Evolutionary conservation across 768 basidiomycete species (phyloP).

Genomic region (Boletus pseudo-olivaceus): DNA sequence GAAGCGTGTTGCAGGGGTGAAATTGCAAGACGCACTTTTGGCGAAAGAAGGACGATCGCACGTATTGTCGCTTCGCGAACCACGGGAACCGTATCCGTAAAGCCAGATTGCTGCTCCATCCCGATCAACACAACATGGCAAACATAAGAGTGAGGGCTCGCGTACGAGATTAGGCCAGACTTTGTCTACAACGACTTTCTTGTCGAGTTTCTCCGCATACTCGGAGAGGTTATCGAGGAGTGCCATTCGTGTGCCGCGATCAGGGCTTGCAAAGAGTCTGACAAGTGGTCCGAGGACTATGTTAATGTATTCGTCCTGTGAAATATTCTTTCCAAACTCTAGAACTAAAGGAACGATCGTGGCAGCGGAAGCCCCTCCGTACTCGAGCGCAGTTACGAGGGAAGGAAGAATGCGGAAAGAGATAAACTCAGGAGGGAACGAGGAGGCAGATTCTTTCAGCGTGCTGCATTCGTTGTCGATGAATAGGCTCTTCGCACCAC

Average conservation of each 20-base stretch:
- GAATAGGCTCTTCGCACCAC: not conserved
- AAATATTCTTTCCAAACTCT: slow-evolving; percentile 68
- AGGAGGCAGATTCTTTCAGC: slow-evolving; percentile 73
- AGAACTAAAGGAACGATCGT: slow-evolving; percentile 82
- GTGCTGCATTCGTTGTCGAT: slow-evolving; percentile 41
- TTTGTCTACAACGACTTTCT: slow-evolving; percentile 78
- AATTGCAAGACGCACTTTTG: slow-evolving; percentile 54
- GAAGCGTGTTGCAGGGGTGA: not conserved
- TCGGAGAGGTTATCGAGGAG: slow-evolving; percentile 81
- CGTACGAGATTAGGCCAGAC: slow-evolving; percentile 91
- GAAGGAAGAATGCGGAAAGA: slow-evolving; percentile 86
- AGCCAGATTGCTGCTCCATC: slow-evolving; percentile 79
- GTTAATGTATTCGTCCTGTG: slow-evolving; percentile 66
- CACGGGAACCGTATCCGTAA: slow-evolving; percentile 89
- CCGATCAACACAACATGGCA: not conserved
- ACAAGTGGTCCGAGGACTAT: slow-evolving; percentile 74
- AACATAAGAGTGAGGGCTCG: not conserved
- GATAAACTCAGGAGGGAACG: slow-evolving; percentile 84
- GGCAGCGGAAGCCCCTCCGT: slow-evolving; percentile 71
- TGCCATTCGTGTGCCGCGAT: slow-evolving; percentile 92
- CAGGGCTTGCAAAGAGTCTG: slow-evolving; percentile 83
- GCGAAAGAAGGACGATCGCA: slow-evolving; percentile 76
- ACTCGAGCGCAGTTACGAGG: slow-evolving; percentile 72
- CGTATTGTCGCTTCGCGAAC: slow-evolving; percentile 94
- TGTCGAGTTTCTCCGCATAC: slow-evolving; percentile 85